Percentiles rank a stretch among this genome's conserved stretches.
Evolutionary conservation across 495 filamentous ascomycete genomes (phyloP).

Genomic region (Cudoniella acicularis): DNA sequence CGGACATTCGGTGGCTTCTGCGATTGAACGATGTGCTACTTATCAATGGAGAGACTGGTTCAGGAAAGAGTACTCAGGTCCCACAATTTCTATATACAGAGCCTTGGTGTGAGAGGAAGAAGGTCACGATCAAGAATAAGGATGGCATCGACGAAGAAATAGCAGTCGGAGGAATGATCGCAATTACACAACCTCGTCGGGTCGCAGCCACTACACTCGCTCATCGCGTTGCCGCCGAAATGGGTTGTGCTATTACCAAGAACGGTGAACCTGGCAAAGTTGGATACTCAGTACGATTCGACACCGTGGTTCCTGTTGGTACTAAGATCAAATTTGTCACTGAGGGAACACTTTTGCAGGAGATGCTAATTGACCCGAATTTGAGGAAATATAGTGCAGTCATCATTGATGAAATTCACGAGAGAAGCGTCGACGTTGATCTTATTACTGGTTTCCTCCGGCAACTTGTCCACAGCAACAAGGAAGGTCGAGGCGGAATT

Average conservation of each 20-base stretch:
- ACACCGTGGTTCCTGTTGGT: slow-evolving; percentile 66
- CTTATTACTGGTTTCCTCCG: slow-evolving; percentile 82
- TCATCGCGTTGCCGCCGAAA: slow-evolving; percentile 81
- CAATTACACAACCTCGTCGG: slow-evolving; percentile 89
- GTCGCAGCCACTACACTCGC: slow-evolving; percentile 95
- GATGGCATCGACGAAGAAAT: slow-evolving; percentile 41
- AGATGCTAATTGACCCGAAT: slow-evolving; percentile 82
- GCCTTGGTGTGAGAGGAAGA: slow-evolving; percentile 66
- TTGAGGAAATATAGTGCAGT: slow-evolving; percentile 83
- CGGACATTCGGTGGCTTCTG: slow-evolving; percentile 64
- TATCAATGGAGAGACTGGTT: slow-evolving; percentile 90
- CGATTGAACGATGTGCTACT: slow-evolving; percentile 72
- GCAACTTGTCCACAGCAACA: slow-evolving; percentile 59
- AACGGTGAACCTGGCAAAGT: slow-evolving; percentile 67
- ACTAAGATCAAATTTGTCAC: slow-evolving; percentile 91
- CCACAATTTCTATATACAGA: slow-evolving; percentile 81
- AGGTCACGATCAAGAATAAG: slow-evolving; percentile 40
- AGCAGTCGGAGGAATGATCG: slow-evolving; percentile 78
- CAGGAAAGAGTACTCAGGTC: slow-evolving; percentile 94
- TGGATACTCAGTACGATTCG: slow-evolving; percentile 92
- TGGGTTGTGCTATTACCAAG: slow-evolving; percentile 74
- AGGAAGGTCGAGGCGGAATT: slow-evolving; percentile 59
- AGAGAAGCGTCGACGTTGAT: slow-evolving; percentile 95
- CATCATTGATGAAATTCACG: slow-evolving; percentile 95
- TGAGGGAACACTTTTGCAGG: slow-evolving; percentile 94